Evolutionary conservation across 345 rosid genomes (phyloP).

Genomic region (Eucalyptus globulus): DNA sequence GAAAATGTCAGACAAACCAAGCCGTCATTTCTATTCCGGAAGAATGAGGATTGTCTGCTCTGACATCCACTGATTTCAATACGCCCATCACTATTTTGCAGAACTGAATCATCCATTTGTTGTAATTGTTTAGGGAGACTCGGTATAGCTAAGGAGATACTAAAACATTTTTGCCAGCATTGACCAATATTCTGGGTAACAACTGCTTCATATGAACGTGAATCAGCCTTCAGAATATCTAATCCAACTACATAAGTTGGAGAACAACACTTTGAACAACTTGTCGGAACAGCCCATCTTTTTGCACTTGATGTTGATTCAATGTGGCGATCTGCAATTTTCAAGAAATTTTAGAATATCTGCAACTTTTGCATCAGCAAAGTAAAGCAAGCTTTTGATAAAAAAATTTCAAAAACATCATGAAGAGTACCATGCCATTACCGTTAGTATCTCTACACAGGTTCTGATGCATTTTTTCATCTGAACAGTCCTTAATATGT

Average conservation of each 20-base stretch:
- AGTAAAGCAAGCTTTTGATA: not conserved
- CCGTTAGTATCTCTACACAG: conserved; percentile 19
- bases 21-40: conserved; percentile 41
- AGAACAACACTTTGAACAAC: conserved; percentile 12
- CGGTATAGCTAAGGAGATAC: conserved; percentile 50
- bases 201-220: conserved; percentile 30
- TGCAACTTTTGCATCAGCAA: not conserved
- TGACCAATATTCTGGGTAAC: conserved; percentile 37
- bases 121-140: conserved; percentile 35
- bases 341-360: not conserved
- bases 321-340: conserved; percentile 37
- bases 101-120: conserved; percentile 27
- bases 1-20: conserved; percentile 53
- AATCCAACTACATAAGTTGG: conserved; percentile 75
- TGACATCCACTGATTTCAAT: conserved; percentile 49
- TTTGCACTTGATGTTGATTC: conserved; percentile 13
- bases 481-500: conserved; percentile 53
- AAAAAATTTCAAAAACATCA: not conserved
- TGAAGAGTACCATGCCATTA: conserved; percentile 4
- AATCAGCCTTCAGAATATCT: conserved; percentile 55
- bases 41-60: conserved; percentile 50
- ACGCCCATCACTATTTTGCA: conserved; percentile 47
- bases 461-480: conserved; percentile 10
- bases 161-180: conserved; percentile 68
- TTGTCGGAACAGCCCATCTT: conserved; percentile 6